Evolutionary conservation across 352 stramenopile genomes (phyloP).

Genomic region (Blastocystis sp.): DNA sequence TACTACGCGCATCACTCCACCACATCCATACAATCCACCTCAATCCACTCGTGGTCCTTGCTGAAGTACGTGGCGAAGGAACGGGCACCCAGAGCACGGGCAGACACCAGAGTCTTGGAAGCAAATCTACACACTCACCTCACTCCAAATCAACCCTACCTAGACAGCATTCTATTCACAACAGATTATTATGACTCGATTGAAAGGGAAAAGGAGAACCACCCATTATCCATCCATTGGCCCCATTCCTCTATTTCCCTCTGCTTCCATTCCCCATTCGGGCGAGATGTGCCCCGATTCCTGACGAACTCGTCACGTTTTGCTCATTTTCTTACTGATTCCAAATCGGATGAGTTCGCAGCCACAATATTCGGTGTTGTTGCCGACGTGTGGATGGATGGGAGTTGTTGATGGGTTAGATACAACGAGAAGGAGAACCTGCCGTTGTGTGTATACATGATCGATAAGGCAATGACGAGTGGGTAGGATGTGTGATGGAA

Average conservation of each 20-base stretch:
- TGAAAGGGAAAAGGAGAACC: not conserved
- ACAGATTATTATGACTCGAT: not conserved
- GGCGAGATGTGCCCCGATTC: not conserved
- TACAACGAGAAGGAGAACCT: conserved; percentile 98
- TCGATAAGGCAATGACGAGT: conserved; percentile 88
- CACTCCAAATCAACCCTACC: not conserved
- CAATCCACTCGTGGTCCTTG: conserved; percentile 70
- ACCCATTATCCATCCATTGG: not conserved
- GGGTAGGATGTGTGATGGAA: conserved; percentile 75
- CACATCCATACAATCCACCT: not conserved
- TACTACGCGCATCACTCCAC: not conserved
- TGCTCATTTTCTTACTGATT: conserved; percentile 23
- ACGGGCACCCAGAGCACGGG: conserved; percentile 46
- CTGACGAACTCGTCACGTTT: not conserved
- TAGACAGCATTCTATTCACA: not conserved
- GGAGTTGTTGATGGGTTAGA: conserved; percentile 75
- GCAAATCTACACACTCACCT: conserved; percentile 43
- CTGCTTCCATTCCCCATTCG: not conserved
- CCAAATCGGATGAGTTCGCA: conserved; percentile 3
- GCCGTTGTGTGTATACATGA: conserved; percentile 91
- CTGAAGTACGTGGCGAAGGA: conserved; percentile 70
- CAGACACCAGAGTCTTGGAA: conserved; percentile 61
- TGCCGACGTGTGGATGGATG: conserved; percentile 46
- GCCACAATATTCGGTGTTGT: conserved; percentile 60
- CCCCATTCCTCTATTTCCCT: conserved; percentile 11